Evolutionary conservation across 1,284 basidiomycete species (phyloP).

Genomic region (Pseudozyma tsukubaensis): DNA sequence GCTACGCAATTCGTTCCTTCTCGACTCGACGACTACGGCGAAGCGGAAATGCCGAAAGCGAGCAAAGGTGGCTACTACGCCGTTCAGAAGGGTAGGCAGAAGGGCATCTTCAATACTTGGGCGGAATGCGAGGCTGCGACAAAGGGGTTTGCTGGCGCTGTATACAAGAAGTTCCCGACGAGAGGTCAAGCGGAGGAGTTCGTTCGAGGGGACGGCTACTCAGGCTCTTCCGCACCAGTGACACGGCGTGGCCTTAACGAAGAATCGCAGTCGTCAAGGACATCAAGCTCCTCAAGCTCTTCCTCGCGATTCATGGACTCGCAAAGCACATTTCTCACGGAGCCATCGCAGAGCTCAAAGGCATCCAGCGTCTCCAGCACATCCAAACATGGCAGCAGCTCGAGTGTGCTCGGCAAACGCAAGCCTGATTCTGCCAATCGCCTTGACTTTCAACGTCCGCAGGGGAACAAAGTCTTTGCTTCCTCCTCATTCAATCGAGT

Average conservation of each 20-base stretch:
- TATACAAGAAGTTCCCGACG: conserved; percentile 76
- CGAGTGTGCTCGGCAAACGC: neutral
- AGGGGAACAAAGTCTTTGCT: conserved; percentile 3
- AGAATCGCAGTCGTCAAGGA: too few species aligned
- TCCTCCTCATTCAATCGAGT: neutral
- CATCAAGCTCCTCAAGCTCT: too few species aligned
- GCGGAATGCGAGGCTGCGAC: conserved; percentile 75
- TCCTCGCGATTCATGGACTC: too few species aligned
- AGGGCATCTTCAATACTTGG: conserved; percentile 64
- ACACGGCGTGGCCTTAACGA: too few species aligned
- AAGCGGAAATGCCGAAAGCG: conserved; percentile 23
- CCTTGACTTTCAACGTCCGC: neutral
- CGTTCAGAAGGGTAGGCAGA: conserved; percentile 56
- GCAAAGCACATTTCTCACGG: too few species aligned
- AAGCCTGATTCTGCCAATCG: neutral
- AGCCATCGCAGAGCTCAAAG: neutral
- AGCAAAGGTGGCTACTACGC: conserved; percentile 46
- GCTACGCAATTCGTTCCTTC: conserved; percentile 4
- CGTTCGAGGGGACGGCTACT: conserved; percentile 20
- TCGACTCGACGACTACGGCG: neutral
- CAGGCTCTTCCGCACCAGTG: neutral
- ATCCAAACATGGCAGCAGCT: neutral
- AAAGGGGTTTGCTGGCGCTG: conserved; percentile 74
- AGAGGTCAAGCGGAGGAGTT: conserved; percentile 72
- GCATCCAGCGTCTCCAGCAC: neutral